Conservation (phyloP, 2,329 filamentous ascomycete genomes). For the Capronia epimyces region DNA sequence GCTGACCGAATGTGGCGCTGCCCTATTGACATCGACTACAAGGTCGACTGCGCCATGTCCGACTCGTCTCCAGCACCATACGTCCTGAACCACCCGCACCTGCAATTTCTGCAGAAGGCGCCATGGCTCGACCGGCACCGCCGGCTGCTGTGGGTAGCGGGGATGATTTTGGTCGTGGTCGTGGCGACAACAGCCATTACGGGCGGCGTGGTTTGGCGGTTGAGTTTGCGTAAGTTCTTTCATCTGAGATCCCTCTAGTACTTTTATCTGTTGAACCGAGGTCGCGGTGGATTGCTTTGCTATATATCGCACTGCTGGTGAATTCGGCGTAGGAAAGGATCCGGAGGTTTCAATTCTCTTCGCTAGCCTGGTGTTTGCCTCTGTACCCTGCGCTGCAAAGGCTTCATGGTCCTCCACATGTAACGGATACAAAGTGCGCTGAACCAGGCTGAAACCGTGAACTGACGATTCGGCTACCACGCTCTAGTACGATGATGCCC, state of each 20-base stretch:
- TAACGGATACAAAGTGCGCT: no score
- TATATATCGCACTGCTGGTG: no score
- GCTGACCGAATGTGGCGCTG: background rate
- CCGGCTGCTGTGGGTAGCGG: slow-evolving; percentile 15
- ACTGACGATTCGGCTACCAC: background rate
- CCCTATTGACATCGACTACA: background rate
- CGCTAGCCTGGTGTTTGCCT: no score
- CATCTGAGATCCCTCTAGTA: background rate
- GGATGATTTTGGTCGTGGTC: slow-evolving; percentile 8
- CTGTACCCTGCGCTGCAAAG: no score
- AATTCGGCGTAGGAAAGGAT: no score
- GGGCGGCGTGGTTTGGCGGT: slow-evolving; percentile 18
- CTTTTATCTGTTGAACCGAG: no score
- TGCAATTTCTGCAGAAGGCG: background rate
- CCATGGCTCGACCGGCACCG: slow-evolving; percentile 4
- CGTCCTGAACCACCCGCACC: background rate
- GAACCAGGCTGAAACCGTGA: background rate
- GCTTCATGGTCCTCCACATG: no score
- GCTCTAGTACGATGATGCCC: background rate
- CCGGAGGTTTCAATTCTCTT: no score
- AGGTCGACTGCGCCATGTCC: background rate
- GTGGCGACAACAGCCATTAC: slow-evolving; percentile 11
- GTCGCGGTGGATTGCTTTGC: no score
- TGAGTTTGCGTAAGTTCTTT: slow-evolving; percentile 6
- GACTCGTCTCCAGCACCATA: background rate